phyloP scores from a whole-genome alignment of 257 asterid species.

The Lycium ferocissimum region DNA sequence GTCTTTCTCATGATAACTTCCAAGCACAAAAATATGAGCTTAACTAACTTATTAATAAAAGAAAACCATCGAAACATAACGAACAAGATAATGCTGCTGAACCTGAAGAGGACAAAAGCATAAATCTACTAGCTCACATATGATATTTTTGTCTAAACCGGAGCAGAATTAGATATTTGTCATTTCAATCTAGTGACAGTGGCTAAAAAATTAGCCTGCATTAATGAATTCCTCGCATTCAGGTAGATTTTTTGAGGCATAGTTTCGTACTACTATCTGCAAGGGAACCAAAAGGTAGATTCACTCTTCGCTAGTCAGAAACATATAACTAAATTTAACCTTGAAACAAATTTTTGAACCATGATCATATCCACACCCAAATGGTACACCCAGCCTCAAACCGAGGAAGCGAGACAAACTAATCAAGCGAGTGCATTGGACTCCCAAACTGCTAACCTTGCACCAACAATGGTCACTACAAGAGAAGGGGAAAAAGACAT shows the following conservation, averaged over 20 bases:
- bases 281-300: background rate
- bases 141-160: background rate
- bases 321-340: background rate
- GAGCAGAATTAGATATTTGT: background rate
- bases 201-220: background rate
- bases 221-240: background rate
- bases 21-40: background rate
- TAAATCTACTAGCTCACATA: background rate
- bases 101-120: background rate
- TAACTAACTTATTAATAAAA: background rate
- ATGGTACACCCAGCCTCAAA: constrained; percentile 6
- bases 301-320: background rate
- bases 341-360: background rate
- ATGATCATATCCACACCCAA: background rate
- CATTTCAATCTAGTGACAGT: background rate
- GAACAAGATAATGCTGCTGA: background rate
- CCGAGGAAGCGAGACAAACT: background rate
- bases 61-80: background rate
- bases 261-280: background rate
- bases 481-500: background rate
- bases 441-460: background rate
- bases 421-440: background rate
- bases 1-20: background rate
- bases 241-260: background rate
- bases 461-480: background rate